Conservation (phyloP, 306 rosid genomes). For the Purshia tridentata region DNA sequence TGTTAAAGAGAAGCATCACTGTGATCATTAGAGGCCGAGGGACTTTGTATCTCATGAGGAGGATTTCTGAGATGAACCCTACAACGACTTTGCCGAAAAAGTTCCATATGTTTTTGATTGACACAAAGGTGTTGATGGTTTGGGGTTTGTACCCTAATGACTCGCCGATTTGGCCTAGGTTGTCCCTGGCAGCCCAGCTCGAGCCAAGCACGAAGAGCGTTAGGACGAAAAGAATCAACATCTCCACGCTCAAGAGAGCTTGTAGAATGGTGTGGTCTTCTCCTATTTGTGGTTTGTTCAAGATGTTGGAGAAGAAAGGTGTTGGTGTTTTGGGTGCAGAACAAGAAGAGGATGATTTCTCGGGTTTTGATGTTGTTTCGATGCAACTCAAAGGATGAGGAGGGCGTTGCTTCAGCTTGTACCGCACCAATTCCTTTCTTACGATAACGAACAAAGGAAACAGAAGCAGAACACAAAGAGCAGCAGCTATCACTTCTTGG, state of each 20-base stretch:
- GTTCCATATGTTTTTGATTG: slow-evolving; percentile 31
- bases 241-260: slow-evolving; percentile 34
- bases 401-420: neutral
- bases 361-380: no score
- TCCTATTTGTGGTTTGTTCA: slow-evolving; percentile 34
- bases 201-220: slow-evolving; percentile 34
- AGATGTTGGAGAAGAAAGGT: slow-evolving; percentile 23
- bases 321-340: neutral
- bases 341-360: no score
- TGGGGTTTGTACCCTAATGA: slow-evolving; percentile 10
- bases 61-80: slow-evolving; percentile 16
- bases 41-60: slow-evolving; percentile 19
- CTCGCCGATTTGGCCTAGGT: slow-evolving; percentile 24
- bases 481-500: slow-evolving; percentile 8
- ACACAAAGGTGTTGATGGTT: slow-evolving; percentile 22
- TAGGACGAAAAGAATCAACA: slow-evolving; percentile 26
- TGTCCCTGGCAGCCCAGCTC: slow-evolving; percentile 31
- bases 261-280: slow-evolving; percentile 40
- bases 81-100: slow-evolving; percentile 16
- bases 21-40: slow-evolving; percentile 23
- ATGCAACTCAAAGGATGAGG: neutral
- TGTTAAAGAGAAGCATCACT: neutral
- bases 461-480: slow-evolving; percentile 26
- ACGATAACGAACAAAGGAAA: slow-evolving; percentile 25
- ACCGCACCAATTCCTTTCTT: slow-evolving; percentile 25